These are phyloP conservation scores for Blastobotrys serpentis DNA, from an alignment of 1,139 yeast genomes.

Conservation along the genomic window DNA sequence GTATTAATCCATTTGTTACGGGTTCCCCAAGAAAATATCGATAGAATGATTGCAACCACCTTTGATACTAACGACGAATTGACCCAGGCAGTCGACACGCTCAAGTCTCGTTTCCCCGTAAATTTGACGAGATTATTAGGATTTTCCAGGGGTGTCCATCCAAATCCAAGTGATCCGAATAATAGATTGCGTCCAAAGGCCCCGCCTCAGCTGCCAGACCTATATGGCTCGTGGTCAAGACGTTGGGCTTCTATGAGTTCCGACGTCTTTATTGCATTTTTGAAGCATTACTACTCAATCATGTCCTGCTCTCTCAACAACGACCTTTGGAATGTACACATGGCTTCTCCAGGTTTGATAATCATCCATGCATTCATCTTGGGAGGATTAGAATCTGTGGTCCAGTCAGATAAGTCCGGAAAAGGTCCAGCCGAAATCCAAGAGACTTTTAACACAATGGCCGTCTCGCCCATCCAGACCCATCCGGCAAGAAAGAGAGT, in stretches of 20 bases:
- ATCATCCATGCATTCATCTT: constrained; percentile 38
- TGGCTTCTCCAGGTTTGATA: constrained; percentile 41
- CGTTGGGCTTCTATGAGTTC: constrained; percentile 57
- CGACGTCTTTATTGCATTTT: constrained; percentile 66
- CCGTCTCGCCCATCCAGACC: constrained; percentile 28
- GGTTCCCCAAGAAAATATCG: constrained; percentile 43
- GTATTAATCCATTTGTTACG: constrained; percentile 62
- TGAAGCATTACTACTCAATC: constrained; percentile 59
- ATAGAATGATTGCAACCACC: constrained; percentile 35
- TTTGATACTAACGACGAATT: constrained; percentile 26
- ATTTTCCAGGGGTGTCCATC: constrained; percentile 16
- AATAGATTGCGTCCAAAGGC: constrained; percentile 17
- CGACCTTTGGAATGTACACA: constrained; percentile 30
- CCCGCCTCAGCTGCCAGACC: constrained; percentile 41
- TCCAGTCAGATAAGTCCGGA: constrained; percentile 19
- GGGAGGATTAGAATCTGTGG: constrained; percentile 35
- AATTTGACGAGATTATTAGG: constrained; percentile 33
- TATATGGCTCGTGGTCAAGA: constrained; percentile 68
- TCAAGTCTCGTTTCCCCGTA: constrained; percentile 28
- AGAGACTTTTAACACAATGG: constrained; percentile 39
- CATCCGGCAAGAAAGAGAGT: constrained; percentile 25
- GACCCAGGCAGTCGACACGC: constrained; percentile 22
- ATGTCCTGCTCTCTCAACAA: constrained; percentile 31
- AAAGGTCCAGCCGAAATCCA: constrained; percentile 20
- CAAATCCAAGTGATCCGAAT: constrained; percentile 9